Percentiles rank a stretch among this genome's conserved stretches.
Conservation (phyloP, 257 asterid species). For the Primulina tabacum region DNA sequence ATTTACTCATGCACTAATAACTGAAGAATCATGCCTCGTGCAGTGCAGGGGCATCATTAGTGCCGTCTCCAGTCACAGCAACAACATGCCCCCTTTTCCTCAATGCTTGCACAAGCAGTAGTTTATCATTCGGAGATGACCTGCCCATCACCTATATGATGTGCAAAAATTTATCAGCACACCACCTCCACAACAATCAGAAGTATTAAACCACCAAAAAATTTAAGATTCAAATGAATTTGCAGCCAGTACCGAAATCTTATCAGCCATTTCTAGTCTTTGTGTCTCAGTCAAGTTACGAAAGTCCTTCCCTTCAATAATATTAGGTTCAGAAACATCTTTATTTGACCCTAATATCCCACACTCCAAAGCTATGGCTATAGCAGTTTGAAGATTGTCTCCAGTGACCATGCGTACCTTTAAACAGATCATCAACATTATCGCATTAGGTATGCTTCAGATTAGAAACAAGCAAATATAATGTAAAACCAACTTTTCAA, state of each 20-base stretch:
- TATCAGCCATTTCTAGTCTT: conserved; percentile 73
- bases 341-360: conserved; percentile 73
- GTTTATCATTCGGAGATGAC: conserved; percentile 94
- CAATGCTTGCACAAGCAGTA: conserved; percentile 91
- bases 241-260: conserved; percentile 65
- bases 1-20: background rate
- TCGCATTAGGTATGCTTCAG: conserved; percentile 4
- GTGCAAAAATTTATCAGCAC: conserved; percentile 7
- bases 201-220: background rate
- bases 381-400: conserved; percentile 88
- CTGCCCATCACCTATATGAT: conserved; percentile 87
- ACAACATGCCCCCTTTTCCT: conserved; percentile 78
- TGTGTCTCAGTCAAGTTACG: conserved; percentile 56
- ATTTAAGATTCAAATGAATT: conserved; percentile 16
- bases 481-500: background rate
- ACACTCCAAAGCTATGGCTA: conserved; percentile 91
- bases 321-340: conserved; percentile 75
- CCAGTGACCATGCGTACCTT: conserved; percentile 99
- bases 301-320: conserved; percentile 85
- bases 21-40: conserved; percentile 44
- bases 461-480: conserved; percentile 3
- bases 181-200: conserved; percentile 15
- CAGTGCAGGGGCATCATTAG: conserved; percentile 62
- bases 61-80: conserved; percentile 67
- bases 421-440: conserved; percentile 12